phyloP scores from a whole-genome alignment of 2,329 filamentous ascomycete species.

The Herpotrichia juniperi region DNA sequence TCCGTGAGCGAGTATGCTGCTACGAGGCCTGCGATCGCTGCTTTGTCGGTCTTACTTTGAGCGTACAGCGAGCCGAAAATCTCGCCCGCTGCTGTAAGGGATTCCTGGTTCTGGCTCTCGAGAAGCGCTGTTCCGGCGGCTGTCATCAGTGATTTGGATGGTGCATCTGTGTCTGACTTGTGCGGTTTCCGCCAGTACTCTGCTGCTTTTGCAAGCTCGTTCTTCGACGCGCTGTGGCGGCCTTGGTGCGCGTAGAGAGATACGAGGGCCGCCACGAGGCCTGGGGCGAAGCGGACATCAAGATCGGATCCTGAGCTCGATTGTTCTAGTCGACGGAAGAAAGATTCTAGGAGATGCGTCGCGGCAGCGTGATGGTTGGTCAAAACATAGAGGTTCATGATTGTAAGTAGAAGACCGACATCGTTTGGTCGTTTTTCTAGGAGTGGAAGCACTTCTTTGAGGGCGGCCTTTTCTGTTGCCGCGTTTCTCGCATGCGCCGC shows the following conservation, averaged over 20 bases:
- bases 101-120: slow-evolving; percentile 71
- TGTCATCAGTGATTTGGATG: slow-evolving; percentile 64
- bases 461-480: slow-evolving; percentile 65
- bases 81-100: slow-evolving; percentile 73
- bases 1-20: slow-evolving; percentile 75
- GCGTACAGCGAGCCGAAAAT: slow-evolving; percentile 77
- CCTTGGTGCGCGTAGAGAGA: slow-evolving; percentile 79
- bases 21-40: slow-evolving; percentile 81
- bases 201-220: slow-evolving; percentile 79
- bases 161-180: slow-evolving; percentile 56
- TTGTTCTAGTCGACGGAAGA: slow-evolving; percentile 73
- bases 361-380: slow-evolving; percentile 75
- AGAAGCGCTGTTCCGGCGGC: slow-evolving; percentile 85
- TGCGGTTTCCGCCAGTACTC: slow-evolving; percentile 72
- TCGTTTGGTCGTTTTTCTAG: slow-evolving; percentile 78
- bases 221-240: slow-evolving; percentile 72
- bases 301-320: slow-evolving; percentile 62
- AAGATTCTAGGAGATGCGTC: slow-evolving; percentile 74
- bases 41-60: slow-evolving; percentile 69
- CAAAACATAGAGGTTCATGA: slow-evolving; percentile 80
- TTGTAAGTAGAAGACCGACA: slow-evolving; percentile 78
- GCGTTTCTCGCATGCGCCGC: slow-evolving; percentile 72
- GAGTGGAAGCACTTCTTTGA: slow-evolving; percentile 72
- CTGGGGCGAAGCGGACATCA: slow-evolving; percentile 81
- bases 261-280: slow-evolving; percentile 79